Percentiles rank a stretch among this genome's conserved stretches.
Evolutionary conservation across 208 protist species (phyloP).

Genomic region (Leishmania amazonensis): DNA sequence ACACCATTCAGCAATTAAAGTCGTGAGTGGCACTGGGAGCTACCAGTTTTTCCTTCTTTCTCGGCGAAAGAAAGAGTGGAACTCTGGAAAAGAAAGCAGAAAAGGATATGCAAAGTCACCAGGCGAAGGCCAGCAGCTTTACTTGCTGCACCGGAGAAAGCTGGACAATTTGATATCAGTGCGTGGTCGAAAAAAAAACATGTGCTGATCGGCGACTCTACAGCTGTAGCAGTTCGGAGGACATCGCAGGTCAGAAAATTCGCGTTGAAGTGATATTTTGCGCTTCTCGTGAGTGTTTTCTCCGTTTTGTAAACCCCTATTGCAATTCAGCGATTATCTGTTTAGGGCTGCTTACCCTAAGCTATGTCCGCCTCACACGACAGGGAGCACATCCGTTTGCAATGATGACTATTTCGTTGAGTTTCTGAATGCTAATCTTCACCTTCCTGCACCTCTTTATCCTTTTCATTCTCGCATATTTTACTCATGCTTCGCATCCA

Average conservation of each 20-base stretch:
- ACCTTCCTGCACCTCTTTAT: background rate
- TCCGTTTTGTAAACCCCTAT: background rate
- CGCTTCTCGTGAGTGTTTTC: background rate
- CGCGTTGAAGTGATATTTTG: background rate
- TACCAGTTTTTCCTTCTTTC: background rate
- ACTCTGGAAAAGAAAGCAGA: background rate
- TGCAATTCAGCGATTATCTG: background rate
- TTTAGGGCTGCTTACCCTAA: background rate
- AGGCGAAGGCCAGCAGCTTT: background rate
- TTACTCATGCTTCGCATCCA: background rate
- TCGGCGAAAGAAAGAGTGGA: background rate
- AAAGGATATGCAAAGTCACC: background rate
- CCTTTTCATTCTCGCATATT: background rate
- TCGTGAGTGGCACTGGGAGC: background rate
- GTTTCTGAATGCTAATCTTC: background rate
- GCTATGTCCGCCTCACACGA: background rate
- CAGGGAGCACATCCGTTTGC: background rate
- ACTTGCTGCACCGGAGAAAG: background rate
- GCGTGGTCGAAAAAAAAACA: background rate
- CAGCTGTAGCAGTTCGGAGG: background rate
- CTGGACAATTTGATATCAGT: background rate
- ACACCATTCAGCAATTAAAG: background rate
- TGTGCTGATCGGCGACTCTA: background rate
- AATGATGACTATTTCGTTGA: background rate
- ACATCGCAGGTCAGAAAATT: background rate